A percentile compares a stretch with the other conserved stretches of the same genome.
These are phyloP conservation scores for Nadsonia commutata DNA, from an alignment of 1,139 yeast genomes.

Conservation along the genomic window DNA sequence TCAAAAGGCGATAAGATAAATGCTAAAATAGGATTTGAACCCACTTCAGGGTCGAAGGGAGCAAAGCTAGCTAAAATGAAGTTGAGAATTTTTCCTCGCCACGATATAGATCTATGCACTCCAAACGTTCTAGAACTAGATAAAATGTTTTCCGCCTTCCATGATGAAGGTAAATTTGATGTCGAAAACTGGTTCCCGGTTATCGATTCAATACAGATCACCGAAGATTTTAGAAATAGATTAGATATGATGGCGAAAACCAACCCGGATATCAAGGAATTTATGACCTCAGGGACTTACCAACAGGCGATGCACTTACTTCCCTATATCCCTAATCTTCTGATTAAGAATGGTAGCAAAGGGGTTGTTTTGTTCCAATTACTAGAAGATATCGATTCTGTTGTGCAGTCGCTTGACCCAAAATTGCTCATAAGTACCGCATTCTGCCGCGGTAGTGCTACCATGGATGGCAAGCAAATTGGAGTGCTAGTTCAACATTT, in stretches of 20 bases:
- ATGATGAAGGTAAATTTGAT: conserved; percentile 38
- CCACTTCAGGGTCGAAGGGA: conserved; percentile 59
- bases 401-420: conserved; percentile 2
- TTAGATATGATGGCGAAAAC: conserved; percentile 23
- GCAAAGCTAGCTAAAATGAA: conserved; percentile 16
- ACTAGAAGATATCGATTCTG: conserved; percentile 16
- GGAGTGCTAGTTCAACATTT: conserved; percentile 55
- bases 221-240: conserved; percentile 31
- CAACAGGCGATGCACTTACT: conserved; percentile 58
- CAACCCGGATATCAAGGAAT: conserved; percentile 16
- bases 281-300: conserved; percentile 35
- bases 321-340: conserved; percentile 56
- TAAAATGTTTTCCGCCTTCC: conserved; percentile 38
- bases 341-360: conserved; percentile 51
- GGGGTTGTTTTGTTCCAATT: conserved; percentile 45
- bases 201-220: conserved; percentile 45
- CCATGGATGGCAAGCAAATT: conserved; percentile 7
- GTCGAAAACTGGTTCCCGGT: conserved; percentile 61
- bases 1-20: conserved; percentile 9
- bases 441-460: conserved; percentile 4
- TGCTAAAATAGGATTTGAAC: conserved; percentile 45
- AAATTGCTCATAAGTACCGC: conserved; percentile 1
- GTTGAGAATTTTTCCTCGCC: conserved; percentile 23
- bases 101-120: conserved; percentile 34
- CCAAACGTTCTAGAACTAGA: conserved; percentile 57